A percentile compares a stretch with the other conserved stretches of the same genome.
Evolutionary conservation across 768 basidiomycete genomes (phyloP).

Genomic region (Calocybe indica): DNA sequence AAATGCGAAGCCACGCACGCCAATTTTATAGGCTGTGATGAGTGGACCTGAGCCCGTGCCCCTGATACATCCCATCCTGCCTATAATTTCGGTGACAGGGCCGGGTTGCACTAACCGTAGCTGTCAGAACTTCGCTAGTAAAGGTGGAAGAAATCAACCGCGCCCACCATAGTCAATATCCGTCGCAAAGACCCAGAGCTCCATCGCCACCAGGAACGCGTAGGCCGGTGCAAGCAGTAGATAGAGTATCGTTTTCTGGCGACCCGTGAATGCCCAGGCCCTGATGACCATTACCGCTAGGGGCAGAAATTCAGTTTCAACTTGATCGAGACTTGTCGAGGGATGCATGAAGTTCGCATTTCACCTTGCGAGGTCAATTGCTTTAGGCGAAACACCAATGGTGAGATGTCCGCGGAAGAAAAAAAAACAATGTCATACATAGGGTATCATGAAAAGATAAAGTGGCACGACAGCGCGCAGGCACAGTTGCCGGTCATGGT

Average conservation of each 20-base stretch:
- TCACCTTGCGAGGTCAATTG: slow-evolving; percentile 15
- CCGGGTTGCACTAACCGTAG: not conserved
- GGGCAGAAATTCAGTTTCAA: too few species aligned
- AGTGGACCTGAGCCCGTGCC: not conserved
- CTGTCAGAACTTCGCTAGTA: not conserved
- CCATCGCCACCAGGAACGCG: slow-evolving; percentile 8
- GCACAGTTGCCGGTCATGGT: slow-evolving; percentile 15
- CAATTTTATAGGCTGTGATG: slow-evolving; percentile 1
- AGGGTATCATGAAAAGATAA: slow-evolving; percentile 16
- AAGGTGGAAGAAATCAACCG: not conserved
- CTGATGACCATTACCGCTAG: slow-evolving; percentile 18
- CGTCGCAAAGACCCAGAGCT: slow-evolving; percentile 18
- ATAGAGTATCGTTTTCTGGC: not conserved
- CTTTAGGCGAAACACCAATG: not conserved
- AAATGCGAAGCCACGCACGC: slow-evolving; percentile 5
- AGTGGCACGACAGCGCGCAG: slow-evolving; percentile 12
- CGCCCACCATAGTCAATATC: slow-evolving; percentile 11
- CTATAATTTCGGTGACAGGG: slow-evolving; percentile 1
- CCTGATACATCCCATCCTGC: slow-evolving; percentile 7
- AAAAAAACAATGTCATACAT: slow-evolving; percentile 10
- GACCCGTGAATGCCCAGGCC: slow-evolving; percentile 21
- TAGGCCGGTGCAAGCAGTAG: slow-evolving; percentile 10
- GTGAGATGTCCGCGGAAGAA: not conserved
- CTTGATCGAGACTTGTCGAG: not conserved
- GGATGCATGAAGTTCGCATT: not conserved